These are phyloP conservation scores for Aspergillus versicolor DNA, from an alignment of 2,329 filamentous ascomycete genomes.

Conservation along the genomic window DNA sequence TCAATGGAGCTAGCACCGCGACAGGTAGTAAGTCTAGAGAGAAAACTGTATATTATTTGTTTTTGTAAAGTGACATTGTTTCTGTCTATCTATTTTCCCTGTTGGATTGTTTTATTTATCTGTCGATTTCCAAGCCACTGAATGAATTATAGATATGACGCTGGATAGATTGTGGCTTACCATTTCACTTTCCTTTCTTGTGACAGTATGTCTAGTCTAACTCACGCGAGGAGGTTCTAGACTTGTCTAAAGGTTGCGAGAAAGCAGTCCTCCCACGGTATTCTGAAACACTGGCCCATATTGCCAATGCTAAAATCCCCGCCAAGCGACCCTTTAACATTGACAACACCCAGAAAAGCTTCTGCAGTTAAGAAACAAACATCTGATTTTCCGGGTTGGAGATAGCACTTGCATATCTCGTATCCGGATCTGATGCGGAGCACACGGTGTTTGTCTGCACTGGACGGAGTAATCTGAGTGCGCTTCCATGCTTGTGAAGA, in stretches of 20 bases:
- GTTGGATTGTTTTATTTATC: too few relatives aligned
- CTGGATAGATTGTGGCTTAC: too few relatives aligned
- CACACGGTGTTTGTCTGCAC: background rate
- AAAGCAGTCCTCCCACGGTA: background rate
- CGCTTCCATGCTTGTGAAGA: background rate
- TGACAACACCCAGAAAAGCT: too few relatives aligned
- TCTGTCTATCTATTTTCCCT: too few relatives aligned
- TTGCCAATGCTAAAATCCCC: background rate
- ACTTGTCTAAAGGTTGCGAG: background rate
- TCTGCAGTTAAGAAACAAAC: background rate
- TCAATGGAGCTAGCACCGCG: too few relatives aligned
- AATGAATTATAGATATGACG: too few relatives aligned
- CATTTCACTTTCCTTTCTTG: too few relatives aligned
- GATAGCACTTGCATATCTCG: background rate
- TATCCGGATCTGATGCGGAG: conserved; percentile 4
- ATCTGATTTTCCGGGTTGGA: background rate
- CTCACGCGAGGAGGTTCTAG: background rate
- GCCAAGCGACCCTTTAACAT: background rate
- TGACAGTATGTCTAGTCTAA: too few relatives aligned
- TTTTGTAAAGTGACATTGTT: too few relatives aligned
- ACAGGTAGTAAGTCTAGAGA: too few relatives aligned
- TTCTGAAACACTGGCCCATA: background rate
- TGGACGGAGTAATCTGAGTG: conserved; percentile 7
- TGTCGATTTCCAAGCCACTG: too few relatives aligned
- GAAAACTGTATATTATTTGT: too few relatives aligned